A percentile compares a stretch with the other conserved stretches of the same genome.
Evolutionary conservation across 352 stramenopile genomes (phyloP).

Genomic region (Phytophthora multivora): DNA sequence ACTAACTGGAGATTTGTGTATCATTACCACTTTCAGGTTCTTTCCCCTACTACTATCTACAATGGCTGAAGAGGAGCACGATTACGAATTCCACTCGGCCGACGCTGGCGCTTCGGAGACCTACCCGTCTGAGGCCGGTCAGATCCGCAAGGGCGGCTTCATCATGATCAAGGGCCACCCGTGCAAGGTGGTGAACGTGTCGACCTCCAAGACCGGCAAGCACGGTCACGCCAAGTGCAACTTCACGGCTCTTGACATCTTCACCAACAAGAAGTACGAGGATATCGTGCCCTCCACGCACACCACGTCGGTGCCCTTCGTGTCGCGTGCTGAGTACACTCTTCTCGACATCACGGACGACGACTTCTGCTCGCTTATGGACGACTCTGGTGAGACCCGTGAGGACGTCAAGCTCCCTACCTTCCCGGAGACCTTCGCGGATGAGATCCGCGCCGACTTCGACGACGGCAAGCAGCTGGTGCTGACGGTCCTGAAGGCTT

Average conservation of each 20-base stretch:
- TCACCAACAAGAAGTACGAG: slow-evolving; percentile 99
- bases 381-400: slow-evolving; percentile 97
- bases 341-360: slow-evolving; percentile 99
- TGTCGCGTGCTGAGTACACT: slow-evolving; percentile 97
- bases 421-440: slow-evolving; percentile 94
- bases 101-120: slow-evolving; percentile 98
- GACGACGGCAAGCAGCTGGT: slow-evolving; percentile 96
- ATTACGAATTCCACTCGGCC: slow-evolving; percentile 93
- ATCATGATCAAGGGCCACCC: slow-evolving; percentile 99
- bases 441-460: slow-evolving; percentile 97
- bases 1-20: neutral
- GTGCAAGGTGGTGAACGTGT: slow-evolving; percentile 98
- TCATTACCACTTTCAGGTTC: slow-evolving; percentile 7
- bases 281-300: slow-evolving; percentile 99
- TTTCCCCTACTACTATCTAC: slow-evolving; percentile 24
- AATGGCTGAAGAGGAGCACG: slow-evolving; percentile 67
- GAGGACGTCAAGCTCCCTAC: slow-evolving; percentile 98
- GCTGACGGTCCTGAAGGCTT: slow-evolving; percentile 96
- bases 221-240: slow-evolving; percentile 99
- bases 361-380: slow-evolving; percentile 98
- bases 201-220: slow-evolving; percentile 99
- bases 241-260: slow-evolving; percentile 99
- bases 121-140: slow-evolving; percentile 98
- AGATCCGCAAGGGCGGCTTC: slow-evolving; percentile 99
- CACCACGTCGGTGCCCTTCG: slow-evolving; percentile 97